Base-by-base conservation (phyloP, 495 filamentous ascomycete genomes). In the Neurospora intermedia region DNA sequence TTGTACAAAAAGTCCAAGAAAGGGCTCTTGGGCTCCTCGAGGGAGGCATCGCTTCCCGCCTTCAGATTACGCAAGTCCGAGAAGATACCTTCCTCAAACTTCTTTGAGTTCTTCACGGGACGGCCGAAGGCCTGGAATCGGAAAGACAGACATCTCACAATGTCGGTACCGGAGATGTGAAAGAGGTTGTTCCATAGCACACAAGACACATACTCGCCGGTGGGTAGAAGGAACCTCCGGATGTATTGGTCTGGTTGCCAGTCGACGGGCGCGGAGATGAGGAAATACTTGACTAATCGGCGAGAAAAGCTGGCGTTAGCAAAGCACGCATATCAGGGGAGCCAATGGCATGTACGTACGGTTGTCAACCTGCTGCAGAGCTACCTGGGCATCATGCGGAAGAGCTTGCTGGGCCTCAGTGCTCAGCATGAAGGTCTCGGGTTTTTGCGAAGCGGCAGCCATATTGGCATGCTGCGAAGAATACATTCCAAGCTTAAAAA, bases 1-100 rank as follows among this genome's bases (percentile, higher is more conserved):
- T 99, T 99, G 87, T 98, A 99, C 69, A 99, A 87, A 83, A 98
- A 99, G 81, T 99, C 96, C 70, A 99, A 88, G 84, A 99, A 99
- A 3, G 93, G 89, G 85, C 95, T 98, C 87, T 99, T 99, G 43
- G 96, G 96, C 83, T 99, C 96, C 84, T 99, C 96, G 45, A 99
- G 90, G 35, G 95, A 97, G n/a, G 96, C 96, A 87, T 99, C 96
- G 78, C 94, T 98, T 70, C 96, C 96, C 72, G 96, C 94, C 83
- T 99, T 99, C 74, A 99, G 87, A 80, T 99, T 99, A 81, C 96
- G 93, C 82, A 99, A 86, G 80, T 99, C 96, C 43, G 96, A 99
- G 85, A 99, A 99, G 82, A 99, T 98, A 74, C 96, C 96, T 81
- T 99, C 96, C 83, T 99, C 96, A 81, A 99, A 99, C 82, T 99